Percentiles rank a stretch among this genome's conserved stretches.
phyloP scores from a whole-genome alignment of 345 rosid genomes.

The Aquilaria malaccensis region DNA sequence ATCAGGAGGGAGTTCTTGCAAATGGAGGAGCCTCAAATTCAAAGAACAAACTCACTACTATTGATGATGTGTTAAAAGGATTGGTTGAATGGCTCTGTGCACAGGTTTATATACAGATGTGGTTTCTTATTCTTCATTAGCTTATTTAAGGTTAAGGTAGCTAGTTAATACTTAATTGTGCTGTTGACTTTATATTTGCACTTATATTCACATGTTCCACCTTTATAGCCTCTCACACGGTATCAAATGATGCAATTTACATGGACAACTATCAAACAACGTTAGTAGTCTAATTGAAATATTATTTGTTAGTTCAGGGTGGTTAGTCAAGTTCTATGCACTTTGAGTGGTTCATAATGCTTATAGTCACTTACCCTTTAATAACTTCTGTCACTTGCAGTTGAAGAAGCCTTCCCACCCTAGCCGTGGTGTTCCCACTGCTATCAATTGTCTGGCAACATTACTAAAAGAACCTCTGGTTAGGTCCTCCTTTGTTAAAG shows the following conservation, averaged over 20 bases:
- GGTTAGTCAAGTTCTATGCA: not conserved
- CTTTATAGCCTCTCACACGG: not conserved
- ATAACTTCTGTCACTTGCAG: conserved; percentile 28
- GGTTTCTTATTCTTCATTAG: not conserved
- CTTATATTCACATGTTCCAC: not conserved
- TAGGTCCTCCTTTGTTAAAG: conserved; percentile 85
- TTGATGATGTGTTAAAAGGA: conserved; percentile 83
- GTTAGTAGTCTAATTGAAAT: too few species aligned
- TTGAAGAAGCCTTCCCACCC: conserved; percentile 91
- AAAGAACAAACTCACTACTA: conserved; percentile 47
- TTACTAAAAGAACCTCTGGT: conserved; percentile 82
- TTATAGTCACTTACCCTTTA: conserved; percentile 3
- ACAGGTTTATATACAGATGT: conserved; percentile 45
- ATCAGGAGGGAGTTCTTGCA: conserved; percentile 30
- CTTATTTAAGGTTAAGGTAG: conserved; percentile 5
- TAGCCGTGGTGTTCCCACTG: conserved; percentile 64
- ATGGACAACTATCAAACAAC: not conserved
- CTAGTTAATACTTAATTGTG: not conserved
- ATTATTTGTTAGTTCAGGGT: not conserved
- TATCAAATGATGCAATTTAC: not conserved
- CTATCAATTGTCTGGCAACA: conserved; percentile 67
- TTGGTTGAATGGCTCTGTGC: conserved; percentile 96
- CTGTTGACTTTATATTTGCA: not conserved
- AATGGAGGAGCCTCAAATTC: conserved; percentile 72
- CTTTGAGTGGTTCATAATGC: not conserved